Percentiles rank a stretch among this genome's conserved stretches.
Conservation (phyloP, 2,329 filamentous ascomycete species). For the Talaromyces pinophilus region DNA sequence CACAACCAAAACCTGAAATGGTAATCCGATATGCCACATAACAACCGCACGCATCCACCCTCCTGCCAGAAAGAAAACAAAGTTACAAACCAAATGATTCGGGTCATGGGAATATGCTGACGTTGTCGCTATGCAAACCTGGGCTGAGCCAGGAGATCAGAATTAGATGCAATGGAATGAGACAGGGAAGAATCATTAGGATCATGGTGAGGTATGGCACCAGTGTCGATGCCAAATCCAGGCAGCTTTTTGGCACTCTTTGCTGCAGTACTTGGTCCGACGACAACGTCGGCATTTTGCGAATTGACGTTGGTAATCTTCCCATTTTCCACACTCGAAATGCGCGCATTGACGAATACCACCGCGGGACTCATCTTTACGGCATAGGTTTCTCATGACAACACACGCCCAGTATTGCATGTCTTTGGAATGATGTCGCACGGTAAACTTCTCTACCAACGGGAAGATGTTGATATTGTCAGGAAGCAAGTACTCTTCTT, state of each 20-base stretch:
- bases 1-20: slow-evolving; percentile 20
- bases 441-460: slow-evolving; percentile 96
- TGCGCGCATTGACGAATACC: slow-evolving; percentile 97
- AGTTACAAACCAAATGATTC: slow-evolving; percentile 17
- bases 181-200: slow-evolving; percentile 10
- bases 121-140: slow-evolving; percentile 21
- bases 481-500: slow-evolving; percentile 85
- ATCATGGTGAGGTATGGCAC: slow-evolving; percentile 61
- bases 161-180: slow-evolving; percentile 18
- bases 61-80: slow-evolving; percentile 11
- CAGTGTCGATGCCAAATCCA: slow-evolving; percentile 99
- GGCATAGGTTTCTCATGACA: slow-evolving; percentile 97
- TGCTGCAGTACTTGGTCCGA: slow-evolving; percentile 98
- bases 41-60: slow-evolving; percentile 15
- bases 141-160: slow-evolving; percentile 14
- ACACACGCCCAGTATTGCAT: slow-evolving; percentile 99
- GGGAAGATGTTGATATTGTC: slow-evolving; percentile 99
- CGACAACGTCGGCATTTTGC: slow-evolving; percentile 96
- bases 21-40: slow-evolving; percentile 21
- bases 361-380: slow-evolving; percentile 91
- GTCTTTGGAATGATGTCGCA: slow-evolving; percentile 88
- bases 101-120: slow-evolving; percentile 15
- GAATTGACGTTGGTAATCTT: slow-evolving; percentile 93
- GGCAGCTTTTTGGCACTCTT: slow-evolving; percentile 98
- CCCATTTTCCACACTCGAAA: slow-evolving; percentile 98